These are phyloP conservation scores for Leucocoprinus leucothites DNA, from an alignment of 768 basidiomycete species.

Conservation along the genomic window DNA sequence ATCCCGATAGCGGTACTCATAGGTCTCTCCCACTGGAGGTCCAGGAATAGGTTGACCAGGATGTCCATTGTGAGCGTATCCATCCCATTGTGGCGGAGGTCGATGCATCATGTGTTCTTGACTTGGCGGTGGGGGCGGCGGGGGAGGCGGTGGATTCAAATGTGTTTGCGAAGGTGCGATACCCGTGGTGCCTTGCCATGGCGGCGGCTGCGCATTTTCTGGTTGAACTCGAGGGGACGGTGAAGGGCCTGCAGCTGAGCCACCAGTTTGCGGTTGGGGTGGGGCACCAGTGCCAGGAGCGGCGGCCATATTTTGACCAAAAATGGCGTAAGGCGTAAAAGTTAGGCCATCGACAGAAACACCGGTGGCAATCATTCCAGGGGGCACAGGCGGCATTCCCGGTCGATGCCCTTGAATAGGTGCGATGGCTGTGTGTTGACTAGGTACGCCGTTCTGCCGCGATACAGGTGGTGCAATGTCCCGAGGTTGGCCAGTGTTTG, in stretches of 20 bases:
- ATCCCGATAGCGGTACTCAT: slow-evolving; percentile 61
- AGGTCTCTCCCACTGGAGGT: slow-evolving; percentile 49
- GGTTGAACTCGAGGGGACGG: slow-evolving; percentile 32
- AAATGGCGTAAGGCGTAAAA: slow-evolving; percentile 7
- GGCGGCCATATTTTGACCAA: slow-evolving; percentile 7
- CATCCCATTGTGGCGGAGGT: slow-evolving; percentile 50
- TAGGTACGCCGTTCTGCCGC: slow-evolving; percentile 2
- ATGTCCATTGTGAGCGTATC: slow-evolving; percentile 30
- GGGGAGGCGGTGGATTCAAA: slow-evolving; percentile 42
- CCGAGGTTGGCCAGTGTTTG: not conserved
- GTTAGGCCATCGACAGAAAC: slow-evolving; percentile 10
- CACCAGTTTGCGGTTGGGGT: slow-evolving; percentile 3
- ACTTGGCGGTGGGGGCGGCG: slow-evolving; percentile 20
- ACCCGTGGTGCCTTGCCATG: slow-evolving; percentile 60
- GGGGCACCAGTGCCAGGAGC: slow-evolving; percentile 20
- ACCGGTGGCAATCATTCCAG: slow-evolving; percentile 8
- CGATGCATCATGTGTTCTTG: slow-evolving; percentile 45
- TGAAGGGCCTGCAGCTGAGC: slow-evolving; percentile 6
- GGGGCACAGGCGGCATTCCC: slow-evolving; percentile 6
- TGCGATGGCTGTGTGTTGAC: slow-evolving; percentile 11
- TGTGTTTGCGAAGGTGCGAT: slow-evolving; percentile 70
- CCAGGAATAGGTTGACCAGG: slow-evolving; percentile 46
- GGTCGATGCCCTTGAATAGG: slow-evolving; percentile 15
- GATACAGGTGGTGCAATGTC: not conserved
- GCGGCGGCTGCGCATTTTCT: slow-evolving; percentile 40